Base-by-base conservation (phyloP, 352 stramenopile genomes). In the Phytophthora pistaciae region DNA sequence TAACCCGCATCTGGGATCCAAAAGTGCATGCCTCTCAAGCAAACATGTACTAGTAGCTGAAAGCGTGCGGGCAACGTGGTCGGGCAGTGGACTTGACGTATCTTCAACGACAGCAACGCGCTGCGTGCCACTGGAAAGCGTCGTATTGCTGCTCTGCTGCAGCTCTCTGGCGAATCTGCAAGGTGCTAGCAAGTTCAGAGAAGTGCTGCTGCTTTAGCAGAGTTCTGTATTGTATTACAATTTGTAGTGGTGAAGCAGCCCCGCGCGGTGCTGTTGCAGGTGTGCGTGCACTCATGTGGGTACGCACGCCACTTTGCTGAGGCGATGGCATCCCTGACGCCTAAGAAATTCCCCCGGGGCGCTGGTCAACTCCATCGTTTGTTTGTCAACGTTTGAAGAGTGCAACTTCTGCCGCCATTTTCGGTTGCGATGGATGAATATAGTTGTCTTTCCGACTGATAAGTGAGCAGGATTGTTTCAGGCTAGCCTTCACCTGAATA, bases 281-380 rank as follows among this genome's bases (percentile, higher is more conserved):
- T 20, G 18, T 59, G 60, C 64, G 50, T 48, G 16, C 63, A 50
- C 5, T 62, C 61, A 71, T 48, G 60, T 64, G 60, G 68, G 55
- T 63, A 60, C 68, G 44, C 25, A 74, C 67, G 60, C 48, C 67
- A 74, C 60, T 65, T 66, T 64, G 67, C 56, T 13, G 16, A 38
- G 29, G 25, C 55, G 54, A 68, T 74, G 18, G 18, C 33, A 23
- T 14, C 31, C 61, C 68, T 50, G 63, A 70, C 62, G 63, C 68
- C 62, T 75, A 75, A 71, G 62, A 75, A 75, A 75, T 71, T 71
- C 21, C 48, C n/a, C 44, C 7, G 27, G 9, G 10, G 36, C 14
- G 21, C n/a, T 38, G 36, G 25, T 61, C 52, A 40, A 31, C 40
- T 31, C 10, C 31, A 29, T 72, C 58, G 64, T 60, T 48, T 29